Percentiles rank a stretch among this genome's conserved stretches.
These are phyloP conservation scores for Escallonia herrerae DNA, from an alignment of 129 eudicot species.

Conservation along the genomic window DNA sequence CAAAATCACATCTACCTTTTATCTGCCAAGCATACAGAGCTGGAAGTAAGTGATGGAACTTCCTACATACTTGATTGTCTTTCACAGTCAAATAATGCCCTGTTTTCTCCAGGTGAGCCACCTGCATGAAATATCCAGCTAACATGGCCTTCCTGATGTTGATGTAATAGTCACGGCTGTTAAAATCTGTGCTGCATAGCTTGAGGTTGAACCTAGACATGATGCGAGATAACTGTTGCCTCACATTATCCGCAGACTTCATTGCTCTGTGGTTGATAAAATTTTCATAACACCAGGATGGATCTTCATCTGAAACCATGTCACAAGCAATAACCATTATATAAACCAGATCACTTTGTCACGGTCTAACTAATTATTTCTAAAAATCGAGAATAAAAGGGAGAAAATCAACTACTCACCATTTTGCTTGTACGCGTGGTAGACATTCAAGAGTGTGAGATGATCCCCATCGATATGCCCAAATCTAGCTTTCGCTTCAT, in stretches of 20 bases:
- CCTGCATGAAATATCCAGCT: conserved; percentile 98
- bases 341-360: not conserved
- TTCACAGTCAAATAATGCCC: conserved; percentile 95
- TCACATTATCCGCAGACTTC: conserved; percentile 93
- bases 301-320: conserved; percentile 66
- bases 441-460: conserved; percentile 82
- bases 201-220: conserved; percentile 77
- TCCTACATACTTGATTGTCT: conserved; percentile 71
- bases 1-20: not conserved
- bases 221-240: conserved; percentile 84
- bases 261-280: conserved; percentile 81
- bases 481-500: conserved; percentile 97
- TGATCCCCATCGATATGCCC: conserved; percentile 99
- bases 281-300: conserved; percentile 93
- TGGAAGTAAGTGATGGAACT: not conserved
- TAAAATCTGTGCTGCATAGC: conserved; percentile 88
- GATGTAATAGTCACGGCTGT: conserved; percentile 87
- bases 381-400: not conserved
- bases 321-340: not conserved
- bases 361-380: too few species aligned
- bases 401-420: conserved; percentile 40
- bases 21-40: too few species aligned
- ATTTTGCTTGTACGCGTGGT: conserved; percentile 95
- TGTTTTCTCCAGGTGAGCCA: conserved; percentile 91
- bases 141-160: conserved; percentile 96